Base-by-base conservation (phyloP, 768 basidiomycete species). In the Peribolospora kevripleyi region DNA sequence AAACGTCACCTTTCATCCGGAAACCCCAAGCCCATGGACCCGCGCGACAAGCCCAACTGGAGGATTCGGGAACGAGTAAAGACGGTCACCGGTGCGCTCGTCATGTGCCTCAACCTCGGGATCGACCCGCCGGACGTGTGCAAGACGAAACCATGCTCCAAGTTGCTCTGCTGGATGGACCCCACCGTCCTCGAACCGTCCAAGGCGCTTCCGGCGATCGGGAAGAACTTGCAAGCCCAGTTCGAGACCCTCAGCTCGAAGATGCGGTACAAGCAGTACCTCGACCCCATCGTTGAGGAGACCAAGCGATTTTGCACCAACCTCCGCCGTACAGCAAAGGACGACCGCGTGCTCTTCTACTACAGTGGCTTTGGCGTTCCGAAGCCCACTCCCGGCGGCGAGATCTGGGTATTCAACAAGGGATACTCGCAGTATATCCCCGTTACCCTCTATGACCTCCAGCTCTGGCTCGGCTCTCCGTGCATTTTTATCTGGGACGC, bases 401-500 rank as follows among this genome's bases (percentile, higher is more conserved):
- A 98, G 68, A 74, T 98, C 53, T 98, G 93, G 93, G 90, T 93
- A 55, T 98, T 98, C 72, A 97, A 98, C 68, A 75, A 80, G 63
- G 82, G 78, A 61, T 97, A 97, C 67, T 95, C 93, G 0, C 91
- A 98, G 68, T 98, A 98, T 65, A 97, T 97, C 57, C 93, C 93
- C 0, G 83, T 97, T 8, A 88, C 86, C 13, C 72, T 98, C 47
- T 81, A 81, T 66, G 93, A 98, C 61, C 73, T 98, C 11, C 90
- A 97, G 65, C 76, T 72, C 14, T 95, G 88, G 86, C 70, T 97
- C 4, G 87, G 86, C 5, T 84, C 86, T 1, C 93, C 93, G 1
- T 85, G 84, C 40, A 85, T 97, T 39, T 97, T 90, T 66, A 85
- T 98, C 54, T 98, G 93, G 93, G 93, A 98, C 65, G 95, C 90